phyloP scores from a whole-genome alignment of 306 rosid species.

The Spatholobus suberectus region DNA sequence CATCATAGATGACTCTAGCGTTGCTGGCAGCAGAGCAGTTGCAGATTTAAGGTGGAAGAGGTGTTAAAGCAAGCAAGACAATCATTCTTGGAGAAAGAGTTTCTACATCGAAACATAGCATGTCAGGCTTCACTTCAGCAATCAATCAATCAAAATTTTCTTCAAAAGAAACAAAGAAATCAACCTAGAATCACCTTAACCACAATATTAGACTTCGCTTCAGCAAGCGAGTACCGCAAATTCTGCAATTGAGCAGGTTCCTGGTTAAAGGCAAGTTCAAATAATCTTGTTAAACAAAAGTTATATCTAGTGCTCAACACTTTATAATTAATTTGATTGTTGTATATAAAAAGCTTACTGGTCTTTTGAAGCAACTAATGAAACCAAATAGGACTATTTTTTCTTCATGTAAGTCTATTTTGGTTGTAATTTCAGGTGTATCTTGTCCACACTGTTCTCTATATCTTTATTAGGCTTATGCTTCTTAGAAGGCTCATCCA shows the following conservation, averaged over 20 bases:
- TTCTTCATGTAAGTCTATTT: slow-evolving; percentile 56
- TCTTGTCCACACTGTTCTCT: slow-evolving; percentile 50
- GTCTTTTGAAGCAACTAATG: slow-evolving; percentile 90
- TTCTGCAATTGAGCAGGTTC: no score
- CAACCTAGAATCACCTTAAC: no score
- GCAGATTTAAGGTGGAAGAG: slow-evolving; percentile 50
- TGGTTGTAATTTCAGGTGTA: slow-evolving; percentile 56
- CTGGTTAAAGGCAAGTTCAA: no score
- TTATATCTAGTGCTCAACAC: no score
- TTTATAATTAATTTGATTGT: background rate
- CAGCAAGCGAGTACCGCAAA: no score
- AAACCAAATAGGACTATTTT: slow-evolving; percentile 88
- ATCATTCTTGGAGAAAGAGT: no score
- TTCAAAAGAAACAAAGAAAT: no score
- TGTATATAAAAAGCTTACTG: slow-evolving; percentile 57
- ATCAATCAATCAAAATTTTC: no score
- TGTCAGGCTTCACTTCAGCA: no score
- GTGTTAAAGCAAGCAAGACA: slow-evolving; percentile 46
- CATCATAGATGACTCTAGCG: slow-evolving; percentile 66
- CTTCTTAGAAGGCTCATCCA: slow-evolving; percentile 68
- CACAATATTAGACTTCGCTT: no score
- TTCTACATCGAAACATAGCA: no score
- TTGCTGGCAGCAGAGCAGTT: slow-evolving; percentile 61
- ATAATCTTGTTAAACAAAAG: no score
- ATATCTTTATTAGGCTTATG: slow-evolving; percentile 48